phyloP scores from a whole-genome alignment of 768 basidiomycete genomes.

The Cyathus striatus region DNA sequence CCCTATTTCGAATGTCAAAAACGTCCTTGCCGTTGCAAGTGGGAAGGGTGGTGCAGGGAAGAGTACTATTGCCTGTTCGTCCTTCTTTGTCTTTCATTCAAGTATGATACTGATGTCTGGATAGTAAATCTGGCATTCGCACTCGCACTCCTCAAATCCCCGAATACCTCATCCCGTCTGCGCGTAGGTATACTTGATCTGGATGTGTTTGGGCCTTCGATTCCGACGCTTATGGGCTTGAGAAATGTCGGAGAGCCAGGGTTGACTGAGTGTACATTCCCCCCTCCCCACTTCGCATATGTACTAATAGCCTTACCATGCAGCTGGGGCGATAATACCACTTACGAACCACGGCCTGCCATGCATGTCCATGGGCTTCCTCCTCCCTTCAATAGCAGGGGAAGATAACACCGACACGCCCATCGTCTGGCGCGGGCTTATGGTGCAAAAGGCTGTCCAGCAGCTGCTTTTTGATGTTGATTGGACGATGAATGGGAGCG shows the following conservation, averaged over 20 bases:
- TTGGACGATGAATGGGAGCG: slow-evolving; percentile 50
- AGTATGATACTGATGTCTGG: not conserved
- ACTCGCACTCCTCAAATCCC: slow-evolving; percentile 44
- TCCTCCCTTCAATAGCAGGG: slow-evolving; percentile 57
- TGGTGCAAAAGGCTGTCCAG: slow-evolving; percentile 98
- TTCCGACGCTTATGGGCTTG: slow-evolving; percentile 91
- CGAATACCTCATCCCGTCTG: slow-evolving; percentile 30
- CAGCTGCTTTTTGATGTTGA: slow-evolving; percentile 95
- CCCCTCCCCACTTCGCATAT: not conserved
- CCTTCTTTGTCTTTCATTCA: slow-evolving; percentile 1
- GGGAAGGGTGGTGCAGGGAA: slow-evolving; percentile 98
- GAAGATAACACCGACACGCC: slow-evolving; percentile 64
- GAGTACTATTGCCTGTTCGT: slow-evolving; percentile 85
- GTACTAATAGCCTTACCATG: slow-evolving; percentile 1
- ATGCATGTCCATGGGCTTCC: slow-evolving; percentile 97
- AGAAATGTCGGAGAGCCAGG: slow-evolving; percentile 73
- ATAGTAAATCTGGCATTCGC: slow-evolving; percentile 80
- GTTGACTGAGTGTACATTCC: slow-evolving; percentile 57
- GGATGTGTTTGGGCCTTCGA: slow-evolving; percentile 92
- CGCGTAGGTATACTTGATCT: slow-evolving; percentile 89
- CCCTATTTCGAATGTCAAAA: slow-evolving; percentile 67
- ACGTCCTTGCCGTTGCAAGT: slow-evolving; percentile 80
- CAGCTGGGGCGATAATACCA: slow-evolving; percentile 77
- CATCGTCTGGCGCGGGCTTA: slow-evolving; percentile 93
- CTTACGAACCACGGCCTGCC: slow-evolving; percentile 84